Base-by-base conservation (phyloP, 148 eudicot species). In the Fagopyrum esculentum region DNA sequence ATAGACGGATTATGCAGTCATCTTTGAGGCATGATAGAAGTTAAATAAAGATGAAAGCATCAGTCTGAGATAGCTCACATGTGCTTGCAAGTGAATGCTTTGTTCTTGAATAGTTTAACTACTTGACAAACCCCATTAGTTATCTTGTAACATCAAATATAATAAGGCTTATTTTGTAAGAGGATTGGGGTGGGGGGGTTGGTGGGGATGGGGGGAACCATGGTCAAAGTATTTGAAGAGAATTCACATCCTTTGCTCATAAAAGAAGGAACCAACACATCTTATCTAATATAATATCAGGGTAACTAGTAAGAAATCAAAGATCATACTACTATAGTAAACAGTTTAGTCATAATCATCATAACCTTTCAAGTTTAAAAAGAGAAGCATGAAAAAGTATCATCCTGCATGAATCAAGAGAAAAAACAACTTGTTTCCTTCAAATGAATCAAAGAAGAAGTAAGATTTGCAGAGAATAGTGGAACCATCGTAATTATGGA, bases 191-290 rank as follows among this genome's bases (percentile, higher is more conserved):
- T 22, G 26, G 26, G 26, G 77, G 99, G 97, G 81, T 84, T 90
- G 80, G 92, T 90, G 13, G 99, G 98, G 84, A 85, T 85, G 77
- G 98, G 94, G 17, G 98, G 99, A 80, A 87, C 90, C 97, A 95
- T 89, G 64, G 89, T 80, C 77, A 92, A 82, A 16, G 89, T 81
- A 54, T 85, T 74, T 43, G 94, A 79, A 12, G 99, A 90, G 83
- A 95, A 95, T 17, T 77, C 82, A 59, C 82, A 76, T 79, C 98
- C 99, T 81, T 87, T 88, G 75, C 87, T 89, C 90, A 92, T 82
- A 45, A 95, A 86, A 74, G 88, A 89, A 74, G 99, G 94, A 77
- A 95, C 88, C 81, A 95, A 85, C 72, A 95, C 48, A 86, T 90
- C 89, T 97, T 85, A 48, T 71, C 17, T 91, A 68, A 77, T n/a